These are phyloP conservation scores for Chaetomiaceae sp. DNA, from an alignment of 2,329 filamentous ascomycete species.

Conservation along the genomic window DNA sequence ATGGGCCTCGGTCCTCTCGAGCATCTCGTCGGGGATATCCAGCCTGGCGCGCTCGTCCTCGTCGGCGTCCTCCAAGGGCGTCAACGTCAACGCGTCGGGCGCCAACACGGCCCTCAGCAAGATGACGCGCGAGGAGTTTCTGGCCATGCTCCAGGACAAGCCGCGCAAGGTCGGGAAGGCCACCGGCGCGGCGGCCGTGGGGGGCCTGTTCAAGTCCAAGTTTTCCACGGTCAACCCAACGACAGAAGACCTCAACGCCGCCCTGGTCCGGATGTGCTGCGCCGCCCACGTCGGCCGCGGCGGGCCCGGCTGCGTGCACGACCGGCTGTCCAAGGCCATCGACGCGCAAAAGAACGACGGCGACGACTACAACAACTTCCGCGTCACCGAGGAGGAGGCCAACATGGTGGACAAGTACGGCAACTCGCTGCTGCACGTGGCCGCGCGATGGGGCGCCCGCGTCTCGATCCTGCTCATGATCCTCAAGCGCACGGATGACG, in stretches of 20 bases:
- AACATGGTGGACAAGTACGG: constrained; percentile 27
- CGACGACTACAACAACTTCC: constrained; percentile 22
- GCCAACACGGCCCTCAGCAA: constrained; percentile 25
- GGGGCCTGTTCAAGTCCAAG: constrained; percentile 22
- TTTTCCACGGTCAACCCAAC: constrained; percentile 22
- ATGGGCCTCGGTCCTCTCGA: constrained; percentile 28
- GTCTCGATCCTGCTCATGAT: constrained; percentile 25
- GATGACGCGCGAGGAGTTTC: constrained; percentile 26
- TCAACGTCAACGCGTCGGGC: constrained; percentile 19
- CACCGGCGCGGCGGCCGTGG: constrained; percentile 5
- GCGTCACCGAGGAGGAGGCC: constrained; percentile 25
- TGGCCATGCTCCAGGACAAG: constrained; percentile 25
- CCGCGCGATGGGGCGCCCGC: constrained; percentile 27
- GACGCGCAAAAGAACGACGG: constrained; percentile 24
- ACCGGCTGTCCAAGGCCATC: constrained; percentile 25
- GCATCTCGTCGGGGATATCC: constrained; percentile 27
- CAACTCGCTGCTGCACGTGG: constrained; percentile 27
- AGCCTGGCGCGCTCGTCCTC: constrained; percentile 27
- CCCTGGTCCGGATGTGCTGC: constrained; percentile 26
- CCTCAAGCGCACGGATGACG: constrained; percentile 24
- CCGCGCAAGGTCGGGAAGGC: constrained; percentile 16
- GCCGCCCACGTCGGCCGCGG: constrained; percentile 13
- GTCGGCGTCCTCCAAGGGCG: constrained; percentile 25
- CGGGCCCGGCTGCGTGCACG: constrained; percentile 21
- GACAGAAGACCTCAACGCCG: constrained; percentile 24